These are phyloP conservation scores for Arabidopsis arenosa DNA, from an alignment of 345 rosid species.

Conservation along the genomic window DNA sequence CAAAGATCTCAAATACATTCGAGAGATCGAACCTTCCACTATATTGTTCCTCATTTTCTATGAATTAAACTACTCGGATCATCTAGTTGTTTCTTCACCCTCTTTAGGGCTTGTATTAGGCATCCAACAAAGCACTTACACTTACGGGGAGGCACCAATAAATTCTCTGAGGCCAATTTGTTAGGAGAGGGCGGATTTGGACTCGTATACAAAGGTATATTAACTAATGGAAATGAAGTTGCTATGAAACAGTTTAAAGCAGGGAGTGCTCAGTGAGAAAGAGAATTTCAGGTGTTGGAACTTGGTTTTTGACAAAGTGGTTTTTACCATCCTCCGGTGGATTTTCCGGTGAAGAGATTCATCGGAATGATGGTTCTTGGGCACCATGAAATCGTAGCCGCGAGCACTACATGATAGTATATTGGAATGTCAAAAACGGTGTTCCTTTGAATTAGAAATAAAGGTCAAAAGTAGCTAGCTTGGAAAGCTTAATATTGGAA, in stretches of 20 bases:
- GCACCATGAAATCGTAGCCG: too few relatives aligned
- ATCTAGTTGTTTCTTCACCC: not conserved
- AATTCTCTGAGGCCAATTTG: slow-evolving; percentile 65
- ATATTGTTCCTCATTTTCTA: not conserved
- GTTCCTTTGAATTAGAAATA: too few relatives aligned
- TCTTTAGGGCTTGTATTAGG: slow-evolving; percentile 59
- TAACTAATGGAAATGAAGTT: slow-evolving; percentile 60
- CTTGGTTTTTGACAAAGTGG: slow-evolving; percentile 47
- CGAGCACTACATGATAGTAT: too few relatives aligned
- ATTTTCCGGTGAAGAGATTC: too few relatives aligned
- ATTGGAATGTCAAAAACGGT: too few relatives aligned
- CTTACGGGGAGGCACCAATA: slow-evolving; percentile 68
- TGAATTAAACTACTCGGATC: slow-evolving; percentile 44
- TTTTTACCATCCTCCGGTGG: too few relatives aligned
- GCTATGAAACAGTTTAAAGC: slow-evolving; percentile 69
- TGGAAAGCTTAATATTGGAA: too few relatives aligned
- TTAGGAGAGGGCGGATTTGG: slow-evolving; percentile 82
- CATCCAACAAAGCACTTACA: slow-evolving; percentile 59
- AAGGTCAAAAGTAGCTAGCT: too few relatives aligned
- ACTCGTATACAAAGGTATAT: slow-evolving; percentile 61
- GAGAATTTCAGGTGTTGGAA: slow-evolving; percentile 67
- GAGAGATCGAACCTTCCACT: too few relatives aligned
- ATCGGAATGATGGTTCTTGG: too few relatives aligned
- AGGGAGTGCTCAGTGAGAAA: slow-evolving; percentile 67
- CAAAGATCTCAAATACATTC: not conserved